Percentiles rank a stretch among this genome's conserved stretches.
Conservation (phyloP, 23 red algal genomes). For the Gracilaria caudata region DNA sequence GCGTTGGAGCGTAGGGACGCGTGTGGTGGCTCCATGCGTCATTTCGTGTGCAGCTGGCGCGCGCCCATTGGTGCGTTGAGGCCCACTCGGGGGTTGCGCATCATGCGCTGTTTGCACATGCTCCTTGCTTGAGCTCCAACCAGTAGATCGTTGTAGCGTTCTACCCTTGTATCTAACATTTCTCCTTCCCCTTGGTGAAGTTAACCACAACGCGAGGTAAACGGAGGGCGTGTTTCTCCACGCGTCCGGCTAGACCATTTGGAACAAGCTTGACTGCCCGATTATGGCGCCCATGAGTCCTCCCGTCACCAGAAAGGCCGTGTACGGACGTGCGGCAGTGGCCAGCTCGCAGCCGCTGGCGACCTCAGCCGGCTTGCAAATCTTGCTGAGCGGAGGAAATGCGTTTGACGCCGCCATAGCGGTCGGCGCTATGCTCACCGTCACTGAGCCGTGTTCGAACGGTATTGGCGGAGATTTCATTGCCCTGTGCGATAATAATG, state of each 20-base stretch:
- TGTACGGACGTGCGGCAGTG: constrained; percentile 74
- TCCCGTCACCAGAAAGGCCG: neutral
- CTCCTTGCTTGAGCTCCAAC: too few species aligned
- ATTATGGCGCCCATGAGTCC: neutral
- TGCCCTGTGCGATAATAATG: constrained; percentile 46
- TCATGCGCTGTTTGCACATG: neutral
- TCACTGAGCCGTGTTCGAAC: constrained; percentile 95
- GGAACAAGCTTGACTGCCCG: too few species aligned
- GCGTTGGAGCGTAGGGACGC: neutral
- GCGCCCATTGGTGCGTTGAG: neutral
- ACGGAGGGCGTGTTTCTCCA: too few species aligned
- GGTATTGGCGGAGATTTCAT: constrained; percentile 94
- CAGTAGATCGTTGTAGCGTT: too few species aligned
- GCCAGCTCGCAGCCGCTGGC: constrained; percentile 90
- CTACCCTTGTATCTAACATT: too few species aligned
- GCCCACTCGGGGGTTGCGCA: neutral
- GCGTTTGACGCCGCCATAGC: constrained; percentile 95
- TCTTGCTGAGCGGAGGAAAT: constrained; percentile 70
- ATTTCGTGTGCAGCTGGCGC: neutral
- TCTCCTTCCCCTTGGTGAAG: too few species aligned
- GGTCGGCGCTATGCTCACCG: constrained; percentile 79
- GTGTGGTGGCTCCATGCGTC: neutral
- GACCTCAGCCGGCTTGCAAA: constrained; percentile 67
- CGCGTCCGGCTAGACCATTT: too few species aligned
- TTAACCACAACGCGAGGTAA: too few species aligned